Evolutionary conservation across 1,139 yeast genomes (phyloP).

Genomic region (Saccharomyces hybrid): DNA sequence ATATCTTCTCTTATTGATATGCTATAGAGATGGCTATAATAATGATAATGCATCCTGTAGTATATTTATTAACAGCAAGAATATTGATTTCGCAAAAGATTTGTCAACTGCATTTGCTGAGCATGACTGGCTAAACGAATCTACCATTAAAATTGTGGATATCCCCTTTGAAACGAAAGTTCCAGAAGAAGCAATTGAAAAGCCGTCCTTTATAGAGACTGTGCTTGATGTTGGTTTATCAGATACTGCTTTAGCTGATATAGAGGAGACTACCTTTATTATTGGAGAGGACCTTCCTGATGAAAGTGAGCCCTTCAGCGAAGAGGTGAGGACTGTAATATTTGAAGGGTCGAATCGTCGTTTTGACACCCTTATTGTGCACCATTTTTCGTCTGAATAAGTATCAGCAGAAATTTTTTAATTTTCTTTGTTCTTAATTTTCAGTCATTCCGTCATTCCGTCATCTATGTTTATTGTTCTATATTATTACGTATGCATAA

Average conservation of each 20-base stretch:
- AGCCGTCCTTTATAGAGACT: slow-evolving; percentile 14
- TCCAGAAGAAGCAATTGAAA: slow-evolving; percentile 4
- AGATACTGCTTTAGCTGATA: slow-evolving; percentile 10
- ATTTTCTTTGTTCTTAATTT: not conserved
- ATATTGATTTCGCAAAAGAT: slow-evolving; percentile 13
- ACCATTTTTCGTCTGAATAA: slow-evolving; percentile 11
- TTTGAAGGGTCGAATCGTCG: slow-evolving; percentile 19
- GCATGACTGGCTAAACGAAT: slow-evolving; percentile 17
- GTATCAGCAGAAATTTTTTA: not conserved
- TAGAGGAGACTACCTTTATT: slow-evolving; percentile 25
- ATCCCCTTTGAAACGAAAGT: slow-evolving; percentile 8
- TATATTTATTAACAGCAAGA: slow-evolving; percentile 19
- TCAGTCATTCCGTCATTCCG: not conserved
- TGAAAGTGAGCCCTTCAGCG: slow-evolving; percentile 17
- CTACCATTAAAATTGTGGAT: slow-evolving; percentile 9
- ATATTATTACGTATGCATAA: not conserved
- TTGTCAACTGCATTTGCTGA: slow-evolving; percentile 12
- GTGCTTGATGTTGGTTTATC: slow-evolving; percentile 13
- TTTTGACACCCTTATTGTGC: slow-evolving; percentile 22
- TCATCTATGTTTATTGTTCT: not conserved
- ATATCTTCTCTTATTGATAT: slow-evolving; percentile 20
- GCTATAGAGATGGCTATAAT: slow-evolving; percentile 12
- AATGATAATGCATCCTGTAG: slow-evolving; percentile 12
- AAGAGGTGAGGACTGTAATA: slow-evolving; percentile 17
- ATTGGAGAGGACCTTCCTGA: slow-evolving; percentile 20